A percentile compares a stretch with the other conserved stretches of the same genome.
Evolutionary conservation across 176 grass and related monocot genomes (phyloP).

Genomic region (Ensete glaucum): DNA sequence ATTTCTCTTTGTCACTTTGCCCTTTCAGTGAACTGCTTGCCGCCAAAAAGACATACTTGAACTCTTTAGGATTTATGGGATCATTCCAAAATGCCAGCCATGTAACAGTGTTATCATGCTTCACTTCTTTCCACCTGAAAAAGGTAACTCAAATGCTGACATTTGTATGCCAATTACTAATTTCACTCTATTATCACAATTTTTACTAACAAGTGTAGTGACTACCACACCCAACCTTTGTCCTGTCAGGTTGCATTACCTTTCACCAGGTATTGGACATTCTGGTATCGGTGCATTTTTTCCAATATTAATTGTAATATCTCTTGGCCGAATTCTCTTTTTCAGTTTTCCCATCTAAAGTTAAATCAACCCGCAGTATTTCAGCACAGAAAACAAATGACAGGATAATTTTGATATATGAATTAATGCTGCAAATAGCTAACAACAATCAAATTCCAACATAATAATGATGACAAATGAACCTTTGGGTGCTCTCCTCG

Average conservation of each 20-base stretch:
- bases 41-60: slow-evolving; percentile 97
- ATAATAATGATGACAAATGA: slow-evolving; percentile 5
- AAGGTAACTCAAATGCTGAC: slow-evolving; percentile 5
- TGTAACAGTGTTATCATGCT: slow-evolving; percentile 94
- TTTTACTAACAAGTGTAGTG: background rate
- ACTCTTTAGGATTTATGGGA: slow-evolving; percentile 90
- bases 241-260: slow-evolving; percentile 26
- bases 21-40: slow-evolving; percentile 90
- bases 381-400: background rate
- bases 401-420: background rate
- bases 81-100: slow-evolving; percentile 98
- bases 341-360: slow-evolving; percentile 97
- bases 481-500: slow-evolving; percentile 99
- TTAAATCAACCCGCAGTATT: background rate
- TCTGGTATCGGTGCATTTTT: slow-evolving; percentile 43
- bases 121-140: slow-evolving; percentile 90
- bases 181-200: background rate
- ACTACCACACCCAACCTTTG: background rate
- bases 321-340: slow-evolving; percentile 62
- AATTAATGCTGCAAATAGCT: slow-evolving; percentile 1
- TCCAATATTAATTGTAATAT: slow-evolving; percentile 97
- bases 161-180: background rate
- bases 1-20: slow-evolving; percentile 96
- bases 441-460: background rate
- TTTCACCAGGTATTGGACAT: slow-evolving; percentile 88